Percentiles rank a stretch among this genome's conserved stretches.
These are phyloP conservation scores for Castanea crenata DNA, from an alignment of 306 rosid species.

Conservation along the genomic window DNA sequence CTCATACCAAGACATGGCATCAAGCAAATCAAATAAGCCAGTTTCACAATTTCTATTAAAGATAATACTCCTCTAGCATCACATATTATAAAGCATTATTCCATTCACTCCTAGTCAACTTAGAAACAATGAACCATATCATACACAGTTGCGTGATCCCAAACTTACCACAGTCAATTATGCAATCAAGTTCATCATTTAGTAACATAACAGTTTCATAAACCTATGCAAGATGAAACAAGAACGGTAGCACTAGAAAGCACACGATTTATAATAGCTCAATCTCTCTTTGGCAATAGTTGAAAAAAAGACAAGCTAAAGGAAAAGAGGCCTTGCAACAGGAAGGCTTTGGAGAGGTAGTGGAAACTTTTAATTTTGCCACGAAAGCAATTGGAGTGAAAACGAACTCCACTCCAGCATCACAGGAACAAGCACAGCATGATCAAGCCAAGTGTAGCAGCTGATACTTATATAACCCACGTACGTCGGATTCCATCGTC, in stretches of 20 bases:
- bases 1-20: background rate
- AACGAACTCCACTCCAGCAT: constrained; percentile 11
- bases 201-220: background rate
- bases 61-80: background rate
- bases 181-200: background rate
- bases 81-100: background rate
- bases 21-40: background rate
- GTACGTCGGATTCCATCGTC: constrained; percentile 17
- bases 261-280: constrained; percentile 1
- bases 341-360: constrained; percentile 8
- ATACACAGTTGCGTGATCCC: background rate
- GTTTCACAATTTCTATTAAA: background rate
- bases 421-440: constrained; percentile 16
- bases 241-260: background rate
- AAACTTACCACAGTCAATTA: background rate
- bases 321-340: constrained; percentile 16
- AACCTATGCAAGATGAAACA: background rate
- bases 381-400: background rate
- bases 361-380: constrained; percentile 13
- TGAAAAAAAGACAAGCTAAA: background rate
- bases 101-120: background rate
- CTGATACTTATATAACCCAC: constrained; percentile 10
- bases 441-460: constrained; percentile 18
- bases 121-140: background rate
- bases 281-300: constrained; percentile 12